Evolutionary conservation across 129 eudicot genomes (phyloP), one percentile per base, ranked within the genome.

Genomic region (Dittrichia graveolens): DNA sequence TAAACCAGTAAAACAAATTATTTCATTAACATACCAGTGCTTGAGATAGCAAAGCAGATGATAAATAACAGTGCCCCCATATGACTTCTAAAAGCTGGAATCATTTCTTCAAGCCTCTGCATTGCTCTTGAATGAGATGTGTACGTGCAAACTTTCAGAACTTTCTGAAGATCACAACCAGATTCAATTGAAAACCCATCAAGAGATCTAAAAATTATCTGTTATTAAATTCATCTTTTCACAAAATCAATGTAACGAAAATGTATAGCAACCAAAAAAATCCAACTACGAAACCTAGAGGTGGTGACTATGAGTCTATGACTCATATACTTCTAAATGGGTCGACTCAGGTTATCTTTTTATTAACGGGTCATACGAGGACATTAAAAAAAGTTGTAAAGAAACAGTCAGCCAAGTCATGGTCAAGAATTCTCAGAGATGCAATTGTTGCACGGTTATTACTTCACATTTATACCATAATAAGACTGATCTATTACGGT

Each of bases 1-100:
- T 43, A 13, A 11, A 61, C 65, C 69, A 49, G 9, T 50, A 24
- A 35, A 19, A 37, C 13, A 55, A 14, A 42, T 65, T 57, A 70
- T 49, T 52, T 53, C 31, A 24, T 24, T 24, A 24, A 43, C 86
- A 59, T 90, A 94, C 99, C 96, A 94, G 74, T 81, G 96, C 99
- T 65, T 96, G 92, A 82, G 99, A 94, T 48, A 94, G 96, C 74
- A 94, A 83, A 46, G 99, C 97, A 52, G 99, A 94, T 71, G 90
- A 74, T 42, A 94, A 90, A 94, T 18, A 94, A 73, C 69, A 94
- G 80, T 73, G 99, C 99, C 67, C 99, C 99, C 92, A 94, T 75
- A 46, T 97, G 97, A 74, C 99, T 90, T 15, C 88, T 83, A 50
- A 90, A 90, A 72, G 86, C 57, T 62, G 99, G 99, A 69, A 94